Evolutionary conservation across 116 monocot genomes (phyloP), one percentile per base, ranked within the genome.

Genomic region (Phalaenopsis hybrid): DNA sequence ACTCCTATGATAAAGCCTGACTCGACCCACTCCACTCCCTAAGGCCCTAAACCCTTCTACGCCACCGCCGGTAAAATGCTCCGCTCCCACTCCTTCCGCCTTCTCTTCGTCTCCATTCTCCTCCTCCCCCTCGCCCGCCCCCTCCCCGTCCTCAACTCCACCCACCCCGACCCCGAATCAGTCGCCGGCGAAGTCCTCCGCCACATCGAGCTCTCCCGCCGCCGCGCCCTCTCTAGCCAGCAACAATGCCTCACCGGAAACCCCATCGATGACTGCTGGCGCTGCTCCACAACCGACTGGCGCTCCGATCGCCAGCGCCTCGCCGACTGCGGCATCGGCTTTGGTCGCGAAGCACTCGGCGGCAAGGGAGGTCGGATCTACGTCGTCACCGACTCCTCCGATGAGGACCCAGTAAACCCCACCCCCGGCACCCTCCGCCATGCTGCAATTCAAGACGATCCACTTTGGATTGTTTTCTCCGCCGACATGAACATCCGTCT

Each of bases 211-310:
- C 44, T 50, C 12, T 91, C 91, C 10, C 83, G 79, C 21, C 83
- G 83, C n/a, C 86, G 91, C 1, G 50, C 84, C 9, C 77, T 74
- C 20, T 41, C 76, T 20, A 80, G 11, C 15, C 50, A 57, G 2
- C 49, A 10, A 31, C 79, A 75, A 45, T 95, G 95, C 88, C 75
- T 86, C 8, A 91, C 93, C 20, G 93, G 95, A 11, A 95, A 95
- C 85, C 95, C 95, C 5, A 91, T 93, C 74, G 95, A 95, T 80
- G 92, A 95, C 84, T 95, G 95, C 87, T 95, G 95, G 95, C 89
- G 89, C 17, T 95, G 95, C 90, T 82, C 84, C 15, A 85, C 83
- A 46, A 75, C 88, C 16, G 89, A 92, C 87, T 95, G 95, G 95
- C 59, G 79, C 20, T 18, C 44, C 52, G 84, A 95, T 84, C 87